phyloP scores from a whole-genome alignment of 257 asterid genomes.

The Solanum verrucosum region DNA sequence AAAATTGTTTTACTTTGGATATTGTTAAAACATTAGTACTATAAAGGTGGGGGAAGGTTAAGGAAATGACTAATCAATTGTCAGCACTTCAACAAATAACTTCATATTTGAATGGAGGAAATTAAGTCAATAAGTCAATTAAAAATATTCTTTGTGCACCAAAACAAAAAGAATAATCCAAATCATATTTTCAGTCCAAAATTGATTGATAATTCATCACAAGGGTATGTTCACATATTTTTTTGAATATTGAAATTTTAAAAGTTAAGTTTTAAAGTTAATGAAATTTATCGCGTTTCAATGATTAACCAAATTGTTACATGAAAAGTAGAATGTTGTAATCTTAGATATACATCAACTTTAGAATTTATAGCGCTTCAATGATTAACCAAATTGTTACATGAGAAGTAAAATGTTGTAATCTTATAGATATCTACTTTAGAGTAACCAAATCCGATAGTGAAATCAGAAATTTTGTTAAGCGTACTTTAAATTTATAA shows the following conservation, averaged over 20 bases:
- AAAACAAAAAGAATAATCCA: not conserved
- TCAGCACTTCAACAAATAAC: not conserved
- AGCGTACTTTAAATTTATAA: too few relatives aligned
- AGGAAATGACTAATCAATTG: conserved; percentile 1
- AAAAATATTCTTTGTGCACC: not conserved
- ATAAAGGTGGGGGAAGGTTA: not conserved
- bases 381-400: too few relatives aligned
- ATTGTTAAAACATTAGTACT: not conserved
- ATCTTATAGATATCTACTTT: not conserved
- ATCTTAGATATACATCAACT: not conserved
- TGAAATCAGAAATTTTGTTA: too few relatives aligned
- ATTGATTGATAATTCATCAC: not conserved
- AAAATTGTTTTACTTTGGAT: conserved; percentile 1
- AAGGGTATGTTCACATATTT: not conserved
- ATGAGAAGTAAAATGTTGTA: not conserved
- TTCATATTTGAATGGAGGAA: not conserved
- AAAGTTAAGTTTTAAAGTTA: not conserved
- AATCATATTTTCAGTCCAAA: not conserved
- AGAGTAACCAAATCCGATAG: rapidly evolving
- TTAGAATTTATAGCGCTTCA: not conserved
- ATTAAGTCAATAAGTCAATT: not conserved
- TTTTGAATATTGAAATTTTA: not conserved
- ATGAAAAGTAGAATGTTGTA: not conserved
- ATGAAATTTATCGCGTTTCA: not conserved
- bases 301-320: not conserved